phyloP scores from a whole-genome alignment of 331 rosid genomes.

The Prunus yedoensis region DNA sequence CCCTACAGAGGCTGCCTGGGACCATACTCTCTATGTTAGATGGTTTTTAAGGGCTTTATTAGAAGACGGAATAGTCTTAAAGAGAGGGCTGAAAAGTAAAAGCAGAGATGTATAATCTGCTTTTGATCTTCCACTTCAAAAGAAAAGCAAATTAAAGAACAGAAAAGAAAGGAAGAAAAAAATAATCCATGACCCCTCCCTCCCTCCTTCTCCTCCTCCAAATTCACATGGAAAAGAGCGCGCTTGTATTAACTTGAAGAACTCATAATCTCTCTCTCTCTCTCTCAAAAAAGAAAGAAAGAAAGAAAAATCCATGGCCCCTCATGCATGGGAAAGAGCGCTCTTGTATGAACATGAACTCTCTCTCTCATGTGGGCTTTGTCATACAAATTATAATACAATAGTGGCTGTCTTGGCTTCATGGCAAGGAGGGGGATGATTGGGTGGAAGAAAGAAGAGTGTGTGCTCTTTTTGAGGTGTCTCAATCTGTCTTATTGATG shows the following conservation, averaged over 20 bases:
- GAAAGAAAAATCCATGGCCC: conserved; percentile 36
- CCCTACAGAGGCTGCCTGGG: conserved; percentile 50
- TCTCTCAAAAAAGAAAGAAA: conserved; percentile 16
- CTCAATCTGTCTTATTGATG: conserved; percentile 41
- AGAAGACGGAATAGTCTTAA: conserved; percentile 69
- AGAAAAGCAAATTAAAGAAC: conserved; percentile 30
- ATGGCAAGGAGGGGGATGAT: conserved; percentile 11
- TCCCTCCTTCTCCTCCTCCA: background rate
- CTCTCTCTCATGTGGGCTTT: conserved; percentile 9
- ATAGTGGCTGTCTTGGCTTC: conserved; percentile 17
- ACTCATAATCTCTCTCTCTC: conserved; percentile 21
- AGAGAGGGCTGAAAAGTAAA: conserved; percentile 71
- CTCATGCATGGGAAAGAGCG: conserved; percentile 58
- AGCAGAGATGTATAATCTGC: conserved; percentile 50
- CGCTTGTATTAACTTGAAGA: conserved; percentile 48
- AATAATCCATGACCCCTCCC: conserved; percentile 29
- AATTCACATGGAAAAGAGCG: conserved; percentile 68
- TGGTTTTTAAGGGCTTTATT: conserved; percentile 41
- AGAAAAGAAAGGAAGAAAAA: conserved; percentile 23
- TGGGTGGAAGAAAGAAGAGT: conserved; percentile 20
- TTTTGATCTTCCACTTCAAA: conserved; percentile 73
- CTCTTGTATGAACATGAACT: conserved; percentile 40
- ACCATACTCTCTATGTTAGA: conserved; percentile 48
- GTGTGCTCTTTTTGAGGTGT: conserved; percentile 40
- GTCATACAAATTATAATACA: conserved; percentile 6